Evolutionary conservation across 768 basidiomycete species (phyloP), one percentile per base, ranked within the genome.

Genomic region (Mycena pura): DNA sequence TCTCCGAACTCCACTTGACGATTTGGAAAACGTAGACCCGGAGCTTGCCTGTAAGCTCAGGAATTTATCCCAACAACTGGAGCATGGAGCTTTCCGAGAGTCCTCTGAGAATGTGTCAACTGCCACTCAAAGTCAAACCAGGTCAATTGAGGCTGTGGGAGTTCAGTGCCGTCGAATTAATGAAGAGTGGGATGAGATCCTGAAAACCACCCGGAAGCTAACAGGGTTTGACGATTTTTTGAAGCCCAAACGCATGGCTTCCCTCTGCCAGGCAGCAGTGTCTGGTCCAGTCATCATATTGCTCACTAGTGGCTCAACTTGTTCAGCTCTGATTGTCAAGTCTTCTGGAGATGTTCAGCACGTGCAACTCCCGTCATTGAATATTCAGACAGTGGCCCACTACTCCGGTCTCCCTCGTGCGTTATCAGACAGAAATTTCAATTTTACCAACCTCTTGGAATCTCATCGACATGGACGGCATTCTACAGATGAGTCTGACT

Each of bases 191-290:
- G 62, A 70, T 10, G 28, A 55, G 31, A 44, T 69, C 10, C 57
- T 70, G 2, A 43, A 34, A 15, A 47, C 29, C 15, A 52, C 69
- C 21, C 46, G 66, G 15, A 40, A 11, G 17, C 51, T 69, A 11
- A 48, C 65, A 1, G 68, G 59, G 11, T 72, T 73, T 50, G 50
- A 64, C 32, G 54, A 62, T 38, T 73, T 73, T 53, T 57, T 73
- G 2, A 45, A 34, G 22, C 70, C 72, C 11, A 41, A 34, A 38
- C 43, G 29, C 24, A 48, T 51, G 4, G 40, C 8, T 5, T 31
- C 48, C 7, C 39, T 59, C 13, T 41, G 38, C 15, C 46, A 34
- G 24, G 46, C 47, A 27, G 48, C 57, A 32, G 3, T 34, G 19
- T 27, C 50, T 4, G 64, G 67, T 11, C 54, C 57, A 34, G 47